Evolutionary conservation across 2,329 filamentous ascomycete species (phyloP).

Genomic region (Claviceps digitariae): DNA sequence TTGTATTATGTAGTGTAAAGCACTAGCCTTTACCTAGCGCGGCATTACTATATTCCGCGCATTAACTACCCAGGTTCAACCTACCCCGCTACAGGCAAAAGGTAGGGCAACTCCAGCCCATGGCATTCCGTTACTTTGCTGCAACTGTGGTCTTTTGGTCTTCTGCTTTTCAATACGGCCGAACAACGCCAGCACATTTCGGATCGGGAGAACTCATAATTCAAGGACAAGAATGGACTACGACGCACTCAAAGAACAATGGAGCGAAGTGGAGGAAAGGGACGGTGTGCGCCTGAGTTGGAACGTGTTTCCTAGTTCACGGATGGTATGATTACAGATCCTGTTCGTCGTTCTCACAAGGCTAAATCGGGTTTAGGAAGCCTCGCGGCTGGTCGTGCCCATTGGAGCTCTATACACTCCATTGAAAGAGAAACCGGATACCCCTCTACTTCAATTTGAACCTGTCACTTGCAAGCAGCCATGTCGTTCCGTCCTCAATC

Average conservation of each 20-base stretch:
- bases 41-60: no score
- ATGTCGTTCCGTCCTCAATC: conserved; percentile 90
- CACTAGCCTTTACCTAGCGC: no score
- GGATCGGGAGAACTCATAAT: not conserved
- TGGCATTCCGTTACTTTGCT: not conserved
- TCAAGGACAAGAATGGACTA: conserved; percentile 56
- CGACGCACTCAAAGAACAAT: conserved; percentile 86
- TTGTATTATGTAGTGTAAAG: no score
- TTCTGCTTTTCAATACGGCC: not conserved
- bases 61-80: no score
- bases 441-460: conserved; percentile 84
- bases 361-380: conserved; percentile 47
- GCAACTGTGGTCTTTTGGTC: not conserved
- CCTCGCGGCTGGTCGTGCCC: conserved; percentile 83
- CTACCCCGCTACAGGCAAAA: no score
- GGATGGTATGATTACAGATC: conserved; percentile 56
- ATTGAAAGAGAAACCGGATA: conserved; percentile 84
- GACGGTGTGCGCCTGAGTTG: conserved; percentile 94
- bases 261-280: conserved; percentile 90
- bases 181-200: not conserved
- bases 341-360: not conserved
- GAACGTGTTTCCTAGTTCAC: conserved; percentile 97
- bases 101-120: no score
- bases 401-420: conserved; percentile 95
- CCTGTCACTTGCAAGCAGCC: conserved; percentile 94